Base-by-base conservation (phyloP, 2,329 filamentous ascomycete genomes). In the Trichoderma pleuroti region DNA sequence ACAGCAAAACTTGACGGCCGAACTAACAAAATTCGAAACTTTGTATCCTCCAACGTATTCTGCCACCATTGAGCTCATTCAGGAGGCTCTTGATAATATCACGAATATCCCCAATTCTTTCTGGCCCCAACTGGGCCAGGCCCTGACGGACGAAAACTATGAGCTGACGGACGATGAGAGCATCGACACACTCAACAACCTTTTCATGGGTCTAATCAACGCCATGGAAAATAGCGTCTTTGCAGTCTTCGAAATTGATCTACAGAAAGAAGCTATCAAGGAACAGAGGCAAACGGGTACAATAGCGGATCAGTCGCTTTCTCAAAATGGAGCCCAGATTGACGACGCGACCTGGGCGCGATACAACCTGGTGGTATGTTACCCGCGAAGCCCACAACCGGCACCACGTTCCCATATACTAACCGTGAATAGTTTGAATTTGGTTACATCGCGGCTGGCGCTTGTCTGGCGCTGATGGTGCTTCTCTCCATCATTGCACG, bases 391-490 rank as follows among this genome's bases (percentile, higher is more conserved):
- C 36, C 10, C 9, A 18, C 11, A 14, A 32, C 18, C n/a, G 32
- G 28, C 12, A 36, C 28, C 9, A 6, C 7, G 3, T 21, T 16
- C 7, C 1, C 28, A 5, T 16, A n/a, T 6, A 24, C 59, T 62
- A 42, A 63, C 16, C 21, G 24, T 49, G 18, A 28, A 4, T 18
- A 81, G 79, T 81, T 82, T 68, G 74, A 77, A 21, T 81, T 79
- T 61, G 78, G 76, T 8, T 82, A 80, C 63, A 72, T 82, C 34
- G 75, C 77, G 14, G 77, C 77, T 4, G 80, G 79, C 0, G 62
- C 74, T 63, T 77, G 77, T 26, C 73, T 82, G 28, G 72, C 78
- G 26, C 71, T 82, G 16, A 78, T 82, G 76, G 73, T 75, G 2
- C 5, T 76, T 7, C 76, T 82, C 9, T 74, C 77, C 49, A 67